A percentile compares a stretch with the other conserved stretches of the same genome.
These are phyloP conservation scores for Taiozyma onychis DNA, from an alignment of 1,139 yeast genomes.

Conservation along the genomic window DNA sequence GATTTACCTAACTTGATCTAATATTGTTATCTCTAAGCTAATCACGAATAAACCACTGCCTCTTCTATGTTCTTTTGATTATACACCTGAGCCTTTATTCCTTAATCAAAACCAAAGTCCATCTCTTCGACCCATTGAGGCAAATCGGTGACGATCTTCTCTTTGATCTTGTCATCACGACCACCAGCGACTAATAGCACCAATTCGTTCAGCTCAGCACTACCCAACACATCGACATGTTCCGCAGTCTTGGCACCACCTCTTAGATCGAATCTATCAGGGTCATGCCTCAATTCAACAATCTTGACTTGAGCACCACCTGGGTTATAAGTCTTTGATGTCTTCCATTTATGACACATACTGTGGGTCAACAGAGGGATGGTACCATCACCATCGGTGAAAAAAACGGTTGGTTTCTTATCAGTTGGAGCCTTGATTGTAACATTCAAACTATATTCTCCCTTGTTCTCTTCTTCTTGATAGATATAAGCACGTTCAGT, in stretches of 20 bases:
- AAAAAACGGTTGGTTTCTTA: conserved; percentile 54
- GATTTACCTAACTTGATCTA: not conserved
- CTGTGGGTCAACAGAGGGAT: conserved; percentile 81
- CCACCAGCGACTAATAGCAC: conserved; percentile 82
- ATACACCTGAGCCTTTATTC: not conserved
- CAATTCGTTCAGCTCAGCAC: conserved; percentile 86
- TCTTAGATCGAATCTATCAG: conserved; percentile 86
- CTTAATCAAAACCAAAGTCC: conserved; percentile 28
- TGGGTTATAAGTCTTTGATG: conserved; percentile 69
- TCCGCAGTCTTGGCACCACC: conserved; percentile 99
- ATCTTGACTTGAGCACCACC: conserved; percentile 65
- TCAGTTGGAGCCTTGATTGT: conserved; percentile 52
- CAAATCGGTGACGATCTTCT: conserved; percentile 55
- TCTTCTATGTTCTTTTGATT: not conserved
- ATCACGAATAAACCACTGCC: not conserved
- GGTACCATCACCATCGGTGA: conserved; percentile 97
- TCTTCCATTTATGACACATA: conserved; percentile 80
- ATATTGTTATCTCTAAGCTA: too few relatives aligned
- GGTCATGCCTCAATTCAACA: conserved; percentile 91
- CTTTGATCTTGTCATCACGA: conserved; percentile 57
- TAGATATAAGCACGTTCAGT: conserved; percentile 91
- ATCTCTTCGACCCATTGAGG: conserved; percentile 39
- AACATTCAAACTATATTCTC: conserved; percentile 47
- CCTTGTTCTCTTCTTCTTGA: conserved; percentile 52
- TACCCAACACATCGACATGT: conserved; percentile 93